A percentile compares a stretch with the other conserved stretches of the same genome.
Conservation (phyloP, 2,329 filamentous ascomycete genomes). For the Triangularia setosa region DNA sequence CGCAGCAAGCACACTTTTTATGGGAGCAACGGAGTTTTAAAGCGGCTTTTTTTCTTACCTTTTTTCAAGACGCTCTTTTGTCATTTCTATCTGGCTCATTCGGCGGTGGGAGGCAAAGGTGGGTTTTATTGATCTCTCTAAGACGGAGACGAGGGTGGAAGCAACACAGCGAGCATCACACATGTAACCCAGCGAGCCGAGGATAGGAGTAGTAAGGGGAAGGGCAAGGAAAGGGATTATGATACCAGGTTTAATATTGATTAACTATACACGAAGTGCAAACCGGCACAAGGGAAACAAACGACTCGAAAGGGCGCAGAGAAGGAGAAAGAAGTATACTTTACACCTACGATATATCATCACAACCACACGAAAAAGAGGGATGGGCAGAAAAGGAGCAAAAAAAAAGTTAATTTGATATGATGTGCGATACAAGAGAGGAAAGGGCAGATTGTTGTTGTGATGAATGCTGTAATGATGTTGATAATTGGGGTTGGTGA, state of each 20-base stretch:
- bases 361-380: not conserved
- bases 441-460: not conserved
- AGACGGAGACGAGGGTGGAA: not conserved
- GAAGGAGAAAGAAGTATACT: not conserved
- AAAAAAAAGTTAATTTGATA: not conserved
- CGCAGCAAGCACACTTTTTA: not conserved
- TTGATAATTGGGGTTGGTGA: not conserved
- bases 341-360: not conserved
- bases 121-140: not conserved
- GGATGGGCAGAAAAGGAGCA: not conserved
- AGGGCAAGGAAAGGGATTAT: not conserved
- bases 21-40: constrained; percentile 7
- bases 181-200: not conserved
- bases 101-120: not conserved
- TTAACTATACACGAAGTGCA: not conserved
- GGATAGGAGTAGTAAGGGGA: not conserved
- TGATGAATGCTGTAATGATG: not conserved
- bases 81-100: not conserved
- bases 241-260: not conserved
- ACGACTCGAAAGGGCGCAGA: not conserved
- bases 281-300: not conserved
- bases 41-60: constrained; percentile 1
- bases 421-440: not conserved
- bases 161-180: not conserved
- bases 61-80: constrained; percentile 5